A percentile compares a stretch with the other conserved stretches of the same genome.
phyloP scores from a whole-genome alignment of 805 yeast species.

The Suhomyces pyralidae region DNA sequence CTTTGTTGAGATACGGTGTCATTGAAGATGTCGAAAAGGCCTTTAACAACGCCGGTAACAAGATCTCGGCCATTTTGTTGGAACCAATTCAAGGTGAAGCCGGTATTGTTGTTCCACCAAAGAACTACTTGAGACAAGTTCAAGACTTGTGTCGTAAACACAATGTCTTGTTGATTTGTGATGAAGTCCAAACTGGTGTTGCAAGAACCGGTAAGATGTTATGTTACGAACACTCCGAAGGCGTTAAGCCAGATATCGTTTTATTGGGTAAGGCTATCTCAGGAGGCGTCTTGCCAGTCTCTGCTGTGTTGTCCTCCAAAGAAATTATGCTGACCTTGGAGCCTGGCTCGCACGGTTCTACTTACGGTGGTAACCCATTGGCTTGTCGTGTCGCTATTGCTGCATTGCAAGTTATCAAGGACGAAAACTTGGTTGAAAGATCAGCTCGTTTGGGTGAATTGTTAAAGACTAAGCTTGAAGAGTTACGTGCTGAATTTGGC shows the following conservation, averaged over 20 bases:
- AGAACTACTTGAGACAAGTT: conserved; percentile 71
- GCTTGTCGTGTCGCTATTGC: conserved; percentile 92
- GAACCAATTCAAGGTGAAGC: conserved; percentile 99
- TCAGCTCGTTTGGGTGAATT: conserved; percentile 67
- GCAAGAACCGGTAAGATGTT: conserved; percentile 95
- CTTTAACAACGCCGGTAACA: conserved; percentile 77
- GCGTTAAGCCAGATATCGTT: conserved; percentile 84
- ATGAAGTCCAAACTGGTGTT: conserved; percentile 96
- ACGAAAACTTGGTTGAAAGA: conserved; percentile 81
- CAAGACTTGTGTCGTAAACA: conserved; percentile 72
- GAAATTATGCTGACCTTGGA: conserved; percentile 86
- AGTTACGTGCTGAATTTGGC: conserved; percentile 49
- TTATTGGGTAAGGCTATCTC: conserved; percentile 91
- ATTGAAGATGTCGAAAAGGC: conserved; percentile 86
- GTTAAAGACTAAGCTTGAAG: conserved; percentile 56
- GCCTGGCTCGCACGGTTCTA: conserved; percentile 97
- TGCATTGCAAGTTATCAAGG: conserved; percentile 84
- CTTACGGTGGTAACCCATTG: conserved; percentile 96
- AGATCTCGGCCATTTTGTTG: conserved; percentile 83
- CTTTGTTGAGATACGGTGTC: conserved; percentile 72
- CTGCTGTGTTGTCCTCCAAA: conserved; percentile 85
- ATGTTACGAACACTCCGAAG: conserved; percentile 79
- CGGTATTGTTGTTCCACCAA: conserved; percentile 92
- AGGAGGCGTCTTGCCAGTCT: conserved; percentile 92
- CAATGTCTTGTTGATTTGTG: conserved; percentile 88